These are phyloP conservation scores for Leptographium radiaticola DNA, from an alignment of 2,329 filamentous ascomycete species.

Conservation along the genomic window DNA sequence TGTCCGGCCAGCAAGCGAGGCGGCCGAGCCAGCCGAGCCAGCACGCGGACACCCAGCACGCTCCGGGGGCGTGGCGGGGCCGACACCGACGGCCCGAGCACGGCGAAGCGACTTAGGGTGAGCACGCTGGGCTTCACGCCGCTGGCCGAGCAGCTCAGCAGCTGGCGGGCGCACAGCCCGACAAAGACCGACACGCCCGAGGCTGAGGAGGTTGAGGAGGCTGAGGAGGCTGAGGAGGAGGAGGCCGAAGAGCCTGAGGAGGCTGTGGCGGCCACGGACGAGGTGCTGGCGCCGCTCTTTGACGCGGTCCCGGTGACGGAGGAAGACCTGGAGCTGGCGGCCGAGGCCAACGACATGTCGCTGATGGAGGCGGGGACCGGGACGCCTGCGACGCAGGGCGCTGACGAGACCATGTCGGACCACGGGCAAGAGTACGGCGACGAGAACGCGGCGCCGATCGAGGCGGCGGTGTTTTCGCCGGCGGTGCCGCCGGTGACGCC, in stretches of 20 bases:
- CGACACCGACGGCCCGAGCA: constrained; percentile 15
- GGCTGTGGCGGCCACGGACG: constrained; percentile 15
- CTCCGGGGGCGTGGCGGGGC: not conserved
- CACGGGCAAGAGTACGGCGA: constrained; percentile 54
- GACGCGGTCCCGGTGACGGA: constrained; percentile 34
- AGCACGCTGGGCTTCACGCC: constrained; percentile 45
- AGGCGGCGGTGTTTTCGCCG: constrained; percentile 24
- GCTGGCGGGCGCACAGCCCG: constrained; percentile 51
- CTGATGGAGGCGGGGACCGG: constrained; percentile 30
- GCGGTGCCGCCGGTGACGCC: constrained; percentile 40
- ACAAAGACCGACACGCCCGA: constrained; percentile 19
- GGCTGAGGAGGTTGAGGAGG: constrained; percentile 12
- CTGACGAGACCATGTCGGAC: constrained; percentile 41
- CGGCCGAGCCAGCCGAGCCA: not conserved
- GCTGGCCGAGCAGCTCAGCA: constrained; percentile 45
- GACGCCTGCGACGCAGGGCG: constrained; percentile 14
- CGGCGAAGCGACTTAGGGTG: constrained; percentile 14
- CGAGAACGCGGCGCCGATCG: constrained; percentile 47
- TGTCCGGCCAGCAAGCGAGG: constrained; percentile 16
- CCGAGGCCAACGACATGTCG: constrained; percentile 49
- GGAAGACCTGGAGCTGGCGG: constrained; percentile 43
- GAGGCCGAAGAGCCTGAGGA: not conserved
- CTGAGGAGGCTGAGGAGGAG: constrained; percentile 3
- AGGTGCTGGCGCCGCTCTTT: constrained; percentile 23
- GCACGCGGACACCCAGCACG: constrained; percentile 7